These are phyloP conservation scores for Aspergillus fructus DNA, from an alignment of 2,329 filamentous ascomycete genomes.

Conservation along the genomic window DNA sequence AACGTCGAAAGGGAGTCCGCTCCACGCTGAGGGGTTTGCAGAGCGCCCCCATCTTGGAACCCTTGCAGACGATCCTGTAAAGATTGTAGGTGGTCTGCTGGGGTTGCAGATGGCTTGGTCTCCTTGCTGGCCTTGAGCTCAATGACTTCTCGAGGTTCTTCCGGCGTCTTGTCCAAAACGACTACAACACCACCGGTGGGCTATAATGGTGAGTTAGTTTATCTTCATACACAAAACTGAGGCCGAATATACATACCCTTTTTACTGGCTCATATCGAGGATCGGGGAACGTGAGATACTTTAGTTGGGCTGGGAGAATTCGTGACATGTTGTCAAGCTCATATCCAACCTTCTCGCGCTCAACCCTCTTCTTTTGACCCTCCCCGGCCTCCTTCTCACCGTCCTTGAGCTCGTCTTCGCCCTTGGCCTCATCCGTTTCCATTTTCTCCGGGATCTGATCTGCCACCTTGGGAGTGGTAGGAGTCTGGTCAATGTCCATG, in stretches of 20 bases:
- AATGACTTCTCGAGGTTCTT: slow-evolving; percentile 74
- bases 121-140: slow-evolving; percentile 90
- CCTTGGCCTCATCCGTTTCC: slow-evolving; percentile 68
- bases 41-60: slow-evolving; percentile 33
- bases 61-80: slow-evolving; percentile 40
- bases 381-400: slow-evolving; percentile 61
- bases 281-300: slow-evolving; percentile 89
- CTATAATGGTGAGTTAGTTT: slow-evolving; percentile 44
- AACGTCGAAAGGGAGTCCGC: slow-evolving; percentile 23
- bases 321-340: slow-evolving; percentile 96
- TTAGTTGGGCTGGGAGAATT: slow-evolving; percentile 87
- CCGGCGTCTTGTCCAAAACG: slow-evolving; percentile 79
- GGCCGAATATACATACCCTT: slow-evolving; percentile 60
- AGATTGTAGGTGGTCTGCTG: neutral
- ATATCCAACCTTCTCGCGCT: slow-evolving; percentile 96
- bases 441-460: slow-evolving; percentile 73
- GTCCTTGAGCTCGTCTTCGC: slow-evolving; percentile 59
- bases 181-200: slow-evolving; percentile 91
- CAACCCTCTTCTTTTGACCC: slow-evolving; percentile 79
- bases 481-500: slow-evolving; percentile 88
- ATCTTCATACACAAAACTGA: neutral
- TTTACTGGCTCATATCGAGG: slow-evolving; percentile 91
- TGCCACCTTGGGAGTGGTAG: slow-evolving; percentile 68
- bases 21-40: slow-evolving; percentile 35
- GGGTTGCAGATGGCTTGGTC: slow-evolving; percentile 39